Evolutionary conservation across 1,139 yeast species (phyloP).

Genomic region (Geotrichum histeridarum): DNA sequence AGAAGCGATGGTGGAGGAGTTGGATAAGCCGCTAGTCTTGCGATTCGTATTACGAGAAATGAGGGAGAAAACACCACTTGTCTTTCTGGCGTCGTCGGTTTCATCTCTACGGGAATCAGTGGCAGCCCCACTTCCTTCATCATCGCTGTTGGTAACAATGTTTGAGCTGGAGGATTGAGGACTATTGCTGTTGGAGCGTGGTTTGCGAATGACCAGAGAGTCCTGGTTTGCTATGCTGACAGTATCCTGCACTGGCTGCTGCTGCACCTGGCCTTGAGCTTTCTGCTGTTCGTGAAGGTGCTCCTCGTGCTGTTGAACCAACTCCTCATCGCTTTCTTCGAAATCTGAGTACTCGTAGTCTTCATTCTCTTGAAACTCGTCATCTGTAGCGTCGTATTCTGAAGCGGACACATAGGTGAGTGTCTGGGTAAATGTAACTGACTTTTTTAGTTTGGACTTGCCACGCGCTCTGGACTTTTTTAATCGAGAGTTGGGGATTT

Average conservation of each 20-base stretch:
- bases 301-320: neutral
- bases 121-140: neutral
- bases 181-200: conserved; percentile 8
- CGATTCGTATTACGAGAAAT: neutral
- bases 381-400: conserved; percentile 27
- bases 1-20: neutral
- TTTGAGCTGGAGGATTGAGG: conserved; percentile 8
- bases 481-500: conserved; percentile 1
- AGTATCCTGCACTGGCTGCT: neutral
- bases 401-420: conserved; percentile 32
- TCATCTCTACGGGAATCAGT: neutral
- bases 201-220: conserved; percentile 2
- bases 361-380: conserved; percentile 28
- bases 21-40: neutral
- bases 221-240: neutral
- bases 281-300: neutral
- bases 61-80: conserved; percentile 2
- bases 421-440: conserved; percentile 28
- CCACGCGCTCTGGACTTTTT: neutral
- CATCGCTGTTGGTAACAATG: conserved; percentile 9
- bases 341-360: conserved; percentile 23
- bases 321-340: conserved; percentile 15
- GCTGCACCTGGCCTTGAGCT: neutral
- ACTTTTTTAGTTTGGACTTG: conserved; percentile 15
- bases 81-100: neutral